A percentile compares a stretch with the other conserved stretches of the same genome.
These are phyloP conservation scores for Thelephora aurantiotincta DNA, from an alignment of 768 basidiomycete genomes.

Conservation along the genomic window DNA sequence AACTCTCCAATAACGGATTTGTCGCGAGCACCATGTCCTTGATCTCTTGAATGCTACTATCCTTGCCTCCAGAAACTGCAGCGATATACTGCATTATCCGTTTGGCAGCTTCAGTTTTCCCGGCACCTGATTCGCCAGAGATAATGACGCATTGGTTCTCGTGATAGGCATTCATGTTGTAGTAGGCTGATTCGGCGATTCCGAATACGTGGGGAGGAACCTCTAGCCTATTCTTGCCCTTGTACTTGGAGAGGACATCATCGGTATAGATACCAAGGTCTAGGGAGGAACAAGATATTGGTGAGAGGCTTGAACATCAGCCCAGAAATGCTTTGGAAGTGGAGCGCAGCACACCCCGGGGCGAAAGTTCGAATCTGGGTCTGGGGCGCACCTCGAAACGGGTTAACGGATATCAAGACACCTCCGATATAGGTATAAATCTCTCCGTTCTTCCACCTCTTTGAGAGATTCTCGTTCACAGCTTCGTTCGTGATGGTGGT, in stretches of 20 bases:
- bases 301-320: background rate
- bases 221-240: constrained; percentile 95
- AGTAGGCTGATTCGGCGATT: constrained; percentile 94
- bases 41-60: constrained; percentile 89
- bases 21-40: constrained; percentile 99
- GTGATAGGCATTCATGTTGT: constrained; percentile 98
- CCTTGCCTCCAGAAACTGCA: constrained; percentile 80
- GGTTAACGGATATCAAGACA: constrained; percentile 98
- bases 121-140: constrained; percentile 96
- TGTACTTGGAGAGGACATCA: constrained; percentile 70
- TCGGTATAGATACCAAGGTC: constrained; percentile 98
- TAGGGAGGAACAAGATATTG: constrained; percentile 17
- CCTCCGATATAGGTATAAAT: constrained; percentile 99
- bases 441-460: constrained; percentile 87
- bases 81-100: constrained; percentile 99
- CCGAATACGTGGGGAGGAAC: constrained; percentile 96
- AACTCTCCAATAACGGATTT: constrained; percentile 93
- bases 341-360: background rate
- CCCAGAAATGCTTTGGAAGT: background rate
- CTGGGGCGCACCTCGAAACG: constrained; percentile 63
- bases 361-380: background rate
- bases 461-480: constrained; percentile 96
- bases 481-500: constrained; percentile 95
- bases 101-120: constrained; percentile 98
- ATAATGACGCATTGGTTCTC: constrained; percentile 99